phyloP scores from a whole-genome alignment of 345 rosid species.

The Rubroshorea leprosula region DNA sequence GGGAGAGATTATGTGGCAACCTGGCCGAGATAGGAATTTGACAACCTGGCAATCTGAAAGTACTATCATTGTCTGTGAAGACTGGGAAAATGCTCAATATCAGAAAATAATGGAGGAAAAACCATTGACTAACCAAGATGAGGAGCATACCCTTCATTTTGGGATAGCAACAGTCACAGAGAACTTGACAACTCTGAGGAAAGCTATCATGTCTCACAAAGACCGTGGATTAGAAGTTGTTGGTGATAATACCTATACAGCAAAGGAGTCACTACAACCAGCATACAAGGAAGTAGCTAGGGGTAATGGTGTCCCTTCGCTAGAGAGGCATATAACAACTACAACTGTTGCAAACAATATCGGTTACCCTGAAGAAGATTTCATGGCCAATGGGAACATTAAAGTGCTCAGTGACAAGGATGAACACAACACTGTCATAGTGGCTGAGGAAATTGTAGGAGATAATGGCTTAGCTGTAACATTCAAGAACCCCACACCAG shows the following conservation, averaged over 20 bases:
- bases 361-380: conserved; percentile 21
- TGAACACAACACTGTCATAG: conserved; percentile 4
- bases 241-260: neutral
- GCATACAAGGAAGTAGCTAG: conserved; percentile 16
- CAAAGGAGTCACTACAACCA: conserved; percentile 12
- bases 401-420: conserved; percentile 17
- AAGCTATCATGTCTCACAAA: conserved; percentile 14
- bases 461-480: conserved; percentile 10
- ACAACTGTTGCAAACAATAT: conserved; percentile 34
- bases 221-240: conserved; percentile 4
- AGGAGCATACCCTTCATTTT: conserved; percentile 7
- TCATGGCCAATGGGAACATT: conserved; percentile 13
- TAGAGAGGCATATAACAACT: conserved; percentile 22
- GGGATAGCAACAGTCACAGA: neutral
- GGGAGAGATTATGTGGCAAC: conserved; percentile 66
- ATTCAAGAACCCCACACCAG: conserved; percentile 2
- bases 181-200: conserved; percentile 22
- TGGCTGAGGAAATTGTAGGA: conserved; percentile 9
- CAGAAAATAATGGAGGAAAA: conserved; percentile 62
- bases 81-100: conserved; percentile 60
- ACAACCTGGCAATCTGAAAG: conserved; percentile 51
- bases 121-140: conserved; percentile 11
- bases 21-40: conserved; percentile 57
- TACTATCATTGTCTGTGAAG: conserved; percentile 45
- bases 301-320: conserved; percentile 8